Conservation (phyloP, 2,329 filamentous ascomycete species). For the Colletotrichum sp. region DNA sequence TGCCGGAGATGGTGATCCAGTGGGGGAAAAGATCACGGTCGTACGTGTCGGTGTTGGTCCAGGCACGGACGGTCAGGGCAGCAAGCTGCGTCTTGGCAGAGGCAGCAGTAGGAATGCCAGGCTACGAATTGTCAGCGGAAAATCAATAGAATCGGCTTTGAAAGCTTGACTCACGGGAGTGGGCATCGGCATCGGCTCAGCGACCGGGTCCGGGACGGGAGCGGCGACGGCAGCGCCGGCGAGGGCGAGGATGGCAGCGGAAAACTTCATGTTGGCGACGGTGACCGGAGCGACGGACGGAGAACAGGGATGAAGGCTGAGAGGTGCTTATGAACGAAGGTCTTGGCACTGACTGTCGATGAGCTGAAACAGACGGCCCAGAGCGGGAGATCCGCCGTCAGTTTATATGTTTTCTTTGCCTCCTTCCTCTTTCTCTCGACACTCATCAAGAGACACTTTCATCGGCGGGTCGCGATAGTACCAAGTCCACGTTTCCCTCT, state of each 20-base stretch:
- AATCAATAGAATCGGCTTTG: neutral
- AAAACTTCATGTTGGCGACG: constrained; percentile 21
- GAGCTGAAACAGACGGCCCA: neutral
- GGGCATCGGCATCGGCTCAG: constrained; percentile 24
- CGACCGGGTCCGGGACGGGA: constrained; percentile 21
- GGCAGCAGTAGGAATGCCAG: constrained; percentile 66
- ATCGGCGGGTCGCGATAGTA: constrained; percentile 5
- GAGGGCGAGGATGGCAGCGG: constrained; percentile 21
- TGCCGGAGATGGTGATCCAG: constrained; percentile 70
- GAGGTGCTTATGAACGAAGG: neutral
- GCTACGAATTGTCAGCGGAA: constrained; percentile 33
- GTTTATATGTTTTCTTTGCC: constrained; percentile 7
- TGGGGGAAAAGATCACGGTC: constrained; percentile 72
- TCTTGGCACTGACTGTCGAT: constrained; percentile 9
- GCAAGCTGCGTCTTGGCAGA: constrained; percentile 64
- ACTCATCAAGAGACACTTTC: neutral
- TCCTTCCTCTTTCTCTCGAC: constrained; percentile 2
- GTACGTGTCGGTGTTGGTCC: constrained; percentile 63
- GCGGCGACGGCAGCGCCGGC: constrained; percentile 25
- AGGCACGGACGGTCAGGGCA: constrained; percentile 60
- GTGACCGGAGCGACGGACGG: neutral
- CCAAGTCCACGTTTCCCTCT: constrained; percentile 1
- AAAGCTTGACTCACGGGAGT: constrained; percentile 26
- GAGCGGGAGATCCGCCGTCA: constrained; percentile 11
- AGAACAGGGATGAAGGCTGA: neutral